Conservation (phyloP, 208 protist genomes). For the Spongospora subterranea region DNA sequence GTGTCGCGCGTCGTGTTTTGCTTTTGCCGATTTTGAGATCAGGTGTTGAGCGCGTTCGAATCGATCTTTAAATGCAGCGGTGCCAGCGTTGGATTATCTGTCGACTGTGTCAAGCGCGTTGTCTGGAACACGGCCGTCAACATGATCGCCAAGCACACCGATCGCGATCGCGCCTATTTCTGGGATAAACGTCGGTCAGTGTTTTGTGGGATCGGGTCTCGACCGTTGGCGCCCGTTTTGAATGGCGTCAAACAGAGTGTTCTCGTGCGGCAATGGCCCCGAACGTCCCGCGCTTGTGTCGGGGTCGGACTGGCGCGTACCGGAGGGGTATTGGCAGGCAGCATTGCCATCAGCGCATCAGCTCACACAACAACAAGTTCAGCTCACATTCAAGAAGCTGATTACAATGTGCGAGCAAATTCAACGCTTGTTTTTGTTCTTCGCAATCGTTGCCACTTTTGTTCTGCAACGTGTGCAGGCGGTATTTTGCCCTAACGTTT, state of each 20-base stretch:
- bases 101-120: neutral
- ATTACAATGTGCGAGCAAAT: conserved; percentile 59
- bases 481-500: no score
- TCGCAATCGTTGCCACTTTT: no score
- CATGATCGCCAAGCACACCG: conserved; percentile 20
- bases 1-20: no score
- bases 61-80: neutral
- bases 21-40: neutral
- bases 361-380: conserved; percentile 14
- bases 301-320: neutral
- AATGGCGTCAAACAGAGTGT: neutral
- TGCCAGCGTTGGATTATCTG: neutral
- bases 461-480: no score
- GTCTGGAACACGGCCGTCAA: conserved; percentile 49
- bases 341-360: neutral
- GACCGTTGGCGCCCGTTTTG: neutral
- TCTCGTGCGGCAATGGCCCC: neutral
- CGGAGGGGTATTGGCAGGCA: neutral
- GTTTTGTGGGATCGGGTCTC: neutral
- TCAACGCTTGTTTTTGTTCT: no score
- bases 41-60: conserved; percentile 6
- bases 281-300: neutral
- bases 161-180: neutral
- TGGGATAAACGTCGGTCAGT: neutral
- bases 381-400: conserved; percentile 66